These are phyloP conservation scores for Ampelocalamus luodianensis DNA, from an alignment of 176 grass and related monocot genomes.

Conservation along the genomic window DNA sequence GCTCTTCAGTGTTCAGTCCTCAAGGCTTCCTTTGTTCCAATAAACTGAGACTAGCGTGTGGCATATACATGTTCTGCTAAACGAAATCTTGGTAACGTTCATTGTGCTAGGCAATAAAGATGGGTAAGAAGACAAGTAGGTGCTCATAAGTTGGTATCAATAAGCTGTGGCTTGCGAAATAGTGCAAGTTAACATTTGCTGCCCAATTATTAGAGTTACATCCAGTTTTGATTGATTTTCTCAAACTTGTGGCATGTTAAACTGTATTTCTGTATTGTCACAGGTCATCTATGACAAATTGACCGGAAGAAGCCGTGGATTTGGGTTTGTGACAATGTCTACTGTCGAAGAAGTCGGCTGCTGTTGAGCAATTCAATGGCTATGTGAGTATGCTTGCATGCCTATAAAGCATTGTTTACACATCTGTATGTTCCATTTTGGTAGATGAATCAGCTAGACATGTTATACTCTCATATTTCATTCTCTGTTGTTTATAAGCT, in stretches of 20 bases:
- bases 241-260: neutral
- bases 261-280: conserved; percentile 15
- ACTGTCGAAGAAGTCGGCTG: conserved; percentile 64
- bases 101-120: neutral
- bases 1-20: neutral
- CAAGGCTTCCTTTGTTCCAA: neutral
- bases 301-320: conserved; percentile 83
- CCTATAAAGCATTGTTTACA: neutral
- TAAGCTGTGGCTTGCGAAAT: neutral
- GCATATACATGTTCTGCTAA: neutral
- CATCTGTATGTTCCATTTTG: neutral
- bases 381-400: conserved; percentile 54
- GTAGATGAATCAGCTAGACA: neutral
- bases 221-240: neutral
- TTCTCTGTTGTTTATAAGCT: neutral
- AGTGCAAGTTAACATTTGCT: neutral
- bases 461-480: neutral
- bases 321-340: conserved; percentile 84
- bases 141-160: neutral
- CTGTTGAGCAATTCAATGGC: conserved; percentile 76
- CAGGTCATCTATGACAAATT: conserved; percentile 98
- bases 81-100: neutral
- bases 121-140: neutral
- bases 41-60: neutral
- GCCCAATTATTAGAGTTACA: neutral